A percentile compares a stretch with the other conserved stretches of the same genome.
Conservation (phyloP, 495 filamentous ascomycete genomes). For the Usnea hakonensis region DNA sequence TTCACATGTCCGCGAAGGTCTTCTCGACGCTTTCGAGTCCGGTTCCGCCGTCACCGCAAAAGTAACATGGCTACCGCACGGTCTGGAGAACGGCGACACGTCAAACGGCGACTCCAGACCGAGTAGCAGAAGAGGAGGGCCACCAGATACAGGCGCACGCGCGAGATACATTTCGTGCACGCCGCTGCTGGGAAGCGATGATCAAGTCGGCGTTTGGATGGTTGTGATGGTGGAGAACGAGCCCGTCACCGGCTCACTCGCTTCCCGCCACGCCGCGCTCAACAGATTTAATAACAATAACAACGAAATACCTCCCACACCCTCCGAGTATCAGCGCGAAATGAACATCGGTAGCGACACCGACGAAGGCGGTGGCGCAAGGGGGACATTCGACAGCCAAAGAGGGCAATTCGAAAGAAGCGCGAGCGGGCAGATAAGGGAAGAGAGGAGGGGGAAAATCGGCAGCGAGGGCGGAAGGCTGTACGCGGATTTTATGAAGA, state of each 20-base stretch:
- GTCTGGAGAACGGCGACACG: conserved; percentile 4
- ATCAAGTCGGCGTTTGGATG: conserved; percentile 58
- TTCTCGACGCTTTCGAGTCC: conserved; percentile 46
- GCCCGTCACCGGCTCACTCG: conserved; percentile 17
- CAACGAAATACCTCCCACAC: conserved; percentile 11
- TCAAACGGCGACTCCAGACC: conserved; percentile 1
- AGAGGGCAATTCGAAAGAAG: not conserved
- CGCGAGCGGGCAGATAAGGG: not conserved
- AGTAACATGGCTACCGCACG: conserved; percentile 46
- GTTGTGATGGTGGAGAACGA: conserved; percentile 52
- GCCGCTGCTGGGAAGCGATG: conserved; percentile 49
- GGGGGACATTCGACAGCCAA: not conserved
- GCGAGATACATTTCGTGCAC: conserved; percentile 57
- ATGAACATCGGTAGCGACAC: not conserved
- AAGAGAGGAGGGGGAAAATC: not conserved
- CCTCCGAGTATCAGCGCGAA: conserved; percentile 18
- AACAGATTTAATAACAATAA: conserved; percentile 4
- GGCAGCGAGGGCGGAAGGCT: conserved; percentile 9
- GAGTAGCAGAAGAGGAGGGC: conserved; percentile 22
- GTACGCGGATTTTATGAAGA: conserved; percentile 22
- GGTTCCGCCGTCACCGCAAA: conserved; percentile 54
- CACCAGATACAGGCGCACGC: conserved; percentile 36
- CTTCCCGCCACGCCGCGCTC: conserved; percentile 10
- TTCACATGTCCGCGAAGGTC: conserved; percentile 42
- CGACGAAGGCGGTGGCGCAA: not conserved